Percentiles rank a stretch among this genome's conserved stretches.
Conservation (phyloP, 805 yeast species). For the Yamadazyma sp. region DNA sequence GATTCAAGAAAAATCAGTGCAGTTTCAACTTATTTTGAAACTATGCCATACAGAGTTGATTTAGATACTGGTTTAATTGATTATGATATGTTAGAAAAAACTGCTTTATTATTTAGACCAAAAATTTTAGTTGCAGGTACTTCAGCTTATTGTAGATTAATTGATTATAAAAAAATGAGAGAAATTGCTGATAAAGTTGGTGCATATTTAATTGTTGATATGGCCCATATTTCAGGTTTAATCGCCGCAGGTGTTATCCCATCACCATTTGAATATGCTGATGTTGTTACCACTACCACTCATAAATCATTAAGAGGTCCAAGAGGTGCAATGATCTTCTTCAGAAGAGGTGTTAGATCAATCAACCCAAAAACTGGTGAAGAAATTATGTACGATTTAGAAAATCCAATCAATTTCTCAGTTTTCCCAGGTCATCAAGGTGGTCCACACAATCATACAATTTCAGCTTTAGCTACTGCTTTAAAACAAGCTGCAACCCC, state of each 20-base stretch:
- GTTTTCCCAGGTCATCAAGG: conserved; percentile 99
- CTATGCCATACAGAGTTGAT: conserved; percentile 95
- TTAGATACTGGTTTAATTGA: conserved; percentile 87
- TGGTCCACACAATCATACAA: conserved; percentile 99
- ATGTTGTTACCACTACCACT: conserved; percentile 95
- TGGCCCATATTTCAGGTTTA: conserved; percentile 97
- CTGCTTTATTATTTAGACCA: conserved; percentile 87
- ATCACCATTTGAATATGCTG: conserved; percentile 91
- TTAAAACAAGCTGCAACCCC: conserved; percentile 88
- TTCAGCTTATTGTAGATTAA: conserved; percentile 88
- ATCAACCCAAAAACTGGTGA: conserved; percentile 78
- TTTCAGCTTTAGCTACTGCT: conserved; percentile 93
- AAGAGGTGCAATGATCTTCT: conserved; percentile 97
- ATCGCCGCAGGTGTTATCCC: conserved; percentile 93
- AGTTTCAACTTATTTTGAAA: conserved; percentile 91
- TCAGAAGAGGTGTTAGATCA: conserved; percentile 88
- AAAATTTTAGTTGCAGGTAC: conserved; percentile 96
- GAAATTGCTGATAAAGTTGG: conserved; percentile 90
- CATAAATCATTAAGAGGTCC: conserved; percentile 99
- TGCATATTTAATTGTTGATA: conserved; percentile 88
- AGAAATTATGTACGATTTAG: conserved; percentile 82
- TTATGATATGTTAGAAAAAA: conserved; percentile 80
- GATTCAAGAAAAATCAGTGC: conserved; percentile 84
- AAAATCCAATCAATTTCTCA: conserved; percentile 88
- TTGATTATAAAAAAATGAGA: conserved; percentile 88